These are phyloP conservation scores for Termitomyces sp. DNA, from an alignment of 768 basidiomycete species.

Conservation along the genomic window DNA sequence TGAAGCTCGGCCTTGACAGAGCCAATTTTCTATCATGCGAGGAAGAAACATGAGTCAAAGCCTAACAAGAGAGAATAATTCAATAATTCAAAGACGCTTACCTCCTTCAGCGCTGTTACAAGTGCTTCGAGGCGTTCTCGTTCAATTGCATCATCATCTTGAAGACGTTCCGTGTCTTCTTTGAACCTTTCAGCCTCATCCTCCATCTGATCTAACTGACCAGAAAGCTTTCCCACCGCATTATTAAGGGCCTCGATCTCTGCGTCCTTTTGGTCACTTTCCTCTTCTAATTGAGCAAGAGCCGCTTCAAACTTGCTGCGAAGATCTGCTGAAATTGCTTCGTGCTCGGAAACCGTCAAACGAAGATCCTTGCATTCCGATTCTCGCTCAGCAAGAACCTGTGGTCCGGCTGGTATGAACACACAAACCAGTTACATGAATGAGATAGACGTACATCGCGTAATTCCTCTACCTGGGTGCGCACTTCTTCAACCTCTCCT, in stretches of 20 bases:
- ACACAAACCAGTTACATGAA: conserved; percentile 3
- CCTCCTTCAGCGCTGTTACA: conserved; percentile 77
- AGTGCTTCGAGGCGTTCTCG: conserved; percentile 65
- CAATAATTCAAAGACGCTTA: conserved; percentile 26
- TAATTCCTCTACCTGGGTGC: conserved; percentile 76
- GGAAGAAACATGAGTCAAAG: neutral
- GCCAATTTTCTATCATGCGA: conserved; percentile 60
- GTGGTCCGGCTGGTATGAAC: neutral
- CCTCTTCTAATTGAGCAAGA: conserved; percentile 71
- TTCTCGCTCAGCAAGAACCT: conserved; percentile 80
- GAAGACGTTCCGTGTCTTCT: conserved; percentile 63
- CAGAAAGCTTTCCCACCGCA: conserved; percentile 78
- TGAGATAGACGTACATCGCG: conserved; percentile 50
- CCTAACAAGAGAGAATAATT: neutral
- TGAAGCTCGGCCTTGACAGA: conserved; percentile 62
- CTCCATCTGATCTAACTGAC: conserved; percentile 80
- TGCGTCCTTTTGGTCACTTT: conserved; percentile 75
- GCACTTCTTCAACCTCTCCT: conserved; percentile 80
- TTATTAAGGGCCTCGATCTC: conserved; percentile 71
- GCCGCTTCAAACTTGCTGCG: conserved; percentile 74
- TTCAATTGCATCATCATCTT: conserved; percentile 75
- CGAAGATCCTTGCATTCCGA: conserved; percentile 74
- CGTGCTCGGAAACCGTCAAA: conserved; percentile 70
- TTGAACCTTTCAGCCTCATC: conserved; percentile 78
- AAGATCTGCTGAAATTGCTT: conserved; percentile 66